Evolutionary conservation across 306 rosid species (phyloP).

Genomic region (Inga leiocalycina): DNA sequence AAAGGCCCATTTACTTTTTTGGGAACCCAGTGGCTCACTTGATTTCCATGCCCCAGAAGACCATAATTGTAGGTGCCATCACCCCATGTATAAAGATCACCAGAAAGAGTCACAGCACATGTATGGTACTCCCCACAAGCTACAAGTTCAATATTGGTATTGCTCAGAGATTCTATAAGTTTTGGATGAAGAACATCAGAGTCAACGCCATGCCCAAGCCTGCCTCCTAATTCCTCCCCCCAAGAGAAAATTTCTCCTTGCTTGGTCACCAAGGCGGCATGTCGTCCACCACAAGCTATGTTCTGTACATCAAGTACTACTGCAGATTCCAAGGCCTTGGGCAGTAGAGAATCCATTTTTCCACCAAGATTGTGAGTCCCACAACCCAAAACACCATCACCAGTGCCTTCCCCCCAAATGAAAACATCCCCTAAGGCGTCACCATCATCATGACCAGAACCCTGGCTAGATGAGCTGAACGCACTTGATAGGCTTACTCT

Average conservation of each 20-base stretch:
- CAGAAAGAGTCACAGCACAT: conserved; percentile 76
- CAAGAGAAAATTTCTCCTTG: conserved; percentile 82
- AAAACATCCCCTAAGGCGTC: conserved; percentile 81
- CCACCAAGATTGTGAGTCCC: conserved; percentile 51
- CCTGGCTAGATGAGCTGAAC: conserved; percentile 81
- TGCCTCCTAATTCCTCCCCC: conserved; percentile 81
- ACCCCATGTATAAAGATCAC: conserved; percentile 79
- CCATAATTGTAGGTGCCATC: conserved; percentile 74
- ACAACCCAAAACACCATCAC: conserved; percentile 74
- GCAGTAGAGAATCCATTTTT: conserved; percentile 66
- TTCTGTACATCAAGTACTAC: conserved; percentile 74
- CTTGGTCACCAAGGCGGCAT: conserved; percentile 78
- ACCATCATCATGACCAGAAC: conserved; percentile 81
- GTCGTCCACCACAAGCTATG: conserved; percentile 73
- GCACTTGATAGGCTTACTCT: conserved; percentile 82
- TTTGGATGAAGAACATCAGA: conserved; percentile 65
- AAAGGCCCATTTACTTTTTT: conserved; percentile 71
- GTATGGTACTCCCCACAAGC: conserved; percentile 84
- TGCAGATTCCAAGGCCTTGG: conserved; percentile 75
- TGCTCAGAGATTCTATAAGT: conserved; percentile 69
- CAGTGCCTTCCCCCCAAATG: conserved; percentile 78
- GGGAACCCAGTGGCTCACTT: conserved; percentile 82
- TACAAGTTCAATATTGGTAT: conserved; percentile 65
- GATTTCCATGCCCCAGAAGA: conserved; percentile 74
- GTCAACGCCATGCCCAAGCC: conserved; percentile 84